Conservation (phyloP, 2,329 filamentous ascomycete genomes). For the Colletotrichum salicis region DNA sequence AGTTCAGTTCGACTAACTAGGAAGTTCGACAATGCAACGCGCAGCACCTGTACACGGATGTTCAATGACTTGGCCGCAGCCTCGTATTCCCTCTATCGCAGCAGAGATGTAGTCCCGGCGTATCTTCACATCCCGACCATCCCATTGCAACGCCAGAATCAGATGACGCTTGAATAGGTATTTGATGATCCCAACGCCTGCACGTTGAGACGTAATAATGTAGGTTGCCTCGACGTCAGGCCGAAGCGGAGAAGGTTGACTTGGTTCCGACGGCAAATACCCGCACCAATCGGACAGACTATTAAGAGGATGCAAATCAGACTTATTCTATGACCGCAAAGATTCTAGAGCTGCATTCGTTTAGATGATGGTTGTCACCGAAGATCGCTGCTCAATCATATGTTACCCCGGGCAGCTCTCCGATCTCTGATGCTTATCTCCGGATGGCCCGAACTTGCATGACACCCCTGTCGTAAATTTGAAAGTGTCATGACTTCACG, state of each 20-base stretch:
- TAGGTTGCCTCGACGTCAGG: no score
- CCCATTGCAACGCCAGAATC: not conserved
- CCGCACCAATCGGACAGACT: slow-evolving; percentile 1
- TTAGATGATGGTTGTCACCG: not conserved
- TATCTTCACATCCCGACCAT: not conserved
- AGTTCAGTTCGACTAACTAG: not conserved
- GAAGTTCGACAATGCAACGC: not conserved
- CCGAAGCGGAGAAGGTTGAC: not conserved
- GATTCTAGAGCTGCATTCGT: not conserved
- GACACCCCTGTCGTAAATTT: not conserved
- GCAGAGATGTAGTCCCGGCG: not conserved
- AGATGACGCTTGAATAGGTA: not conserved
- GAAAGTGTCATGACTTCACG: no score
- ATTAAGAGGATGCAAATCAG: not conserved
- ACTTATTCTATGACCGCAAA: no score
- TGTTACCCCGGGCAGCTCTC: slow-evolving; percentile 9
- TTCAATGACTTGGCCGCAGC: not conserved
- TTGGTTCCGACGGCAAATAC: not conserved
- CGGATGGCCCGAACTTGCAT: not conserved
- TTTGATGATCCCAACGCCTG: not conserved
- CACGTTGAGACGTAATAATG: not conserved
- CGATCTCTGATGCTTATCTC: not conserved
- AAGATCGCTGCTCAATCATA: not conserved
- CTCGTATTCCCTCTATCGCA: not conserved
- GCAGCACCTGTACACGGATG: not conserved